phyloP scores from a whole-genome alignment of 441 rosid species.

The Rhodomyrtus psidioides region DNA sequence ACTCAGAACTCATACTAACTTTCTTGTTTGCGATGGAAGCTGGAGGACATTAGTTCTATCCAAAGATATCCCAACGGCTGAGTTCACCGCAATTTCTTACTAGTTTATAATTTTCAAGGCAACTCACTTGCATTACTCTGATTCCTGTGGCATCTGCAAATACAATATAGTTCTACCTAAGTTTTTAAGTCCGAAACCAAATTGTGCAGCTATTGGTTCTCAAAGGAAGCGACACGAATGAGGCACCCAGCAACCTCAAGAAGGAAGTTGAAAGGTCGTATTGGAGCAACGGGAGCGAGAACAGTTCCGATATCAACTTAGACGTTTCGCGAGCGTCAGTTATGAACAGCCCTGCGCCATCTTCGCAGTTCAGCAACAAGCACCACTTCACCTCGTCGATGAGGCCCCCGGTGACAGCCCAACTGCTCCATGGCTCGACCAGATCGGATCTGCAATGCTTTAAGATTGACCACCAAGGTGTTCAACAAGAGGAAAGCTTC shows the following conservation, averaged over 20 bases:
- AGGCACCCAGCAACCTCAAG: slow-evolving; percentile 22
- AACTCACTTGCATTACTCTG: background rate
- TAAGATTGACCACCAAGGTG: slow-evolving; percentile 36
- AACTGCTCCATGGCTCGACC: slow-evolving; percentile 40
- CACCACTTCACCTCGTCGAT: slow-evolving; percentile 38
- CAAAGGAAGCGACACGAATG: slow-evolving; percentile 44
- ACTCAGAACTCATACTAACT: background rate
- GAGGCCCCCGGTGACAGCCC: slow-evolving; percentile 40
- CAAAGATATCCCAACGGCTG: background rate
- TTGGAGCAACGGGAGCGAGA: slow-evolving; percentile 81
- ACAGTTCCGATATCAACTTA: slow-evolving; percentile 54
- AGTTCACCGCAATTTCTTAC: background rate
- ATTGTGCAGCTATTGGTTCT: slow-evolving; percentile 46
- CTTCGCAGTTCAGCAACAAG: slow-evolving; percentile 26
- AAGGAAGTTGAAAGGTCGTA: slow-evolving; percentile 55
- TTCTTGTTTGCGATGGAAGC: background rate
- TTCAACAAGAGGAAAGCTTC: slow-evolving; percentile 68
- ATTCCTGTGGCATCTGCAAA: background rate
- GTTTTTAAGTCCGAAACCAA: background rate
- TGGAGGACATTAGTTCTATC: background rate
- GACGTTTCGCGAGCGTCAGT: slow-evolving; percentile 40
- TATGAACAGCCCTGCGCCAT: slow-evolving; percentile 31
- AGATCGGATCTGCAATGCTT: slow-evolving; percentile 42
- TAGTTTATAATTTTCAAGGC: background rate
- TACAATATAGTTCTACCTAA: background rate